Base-by-base conservation (phyloP, 257 asterid genomes). In the Forsythia viridissima region DNA sequence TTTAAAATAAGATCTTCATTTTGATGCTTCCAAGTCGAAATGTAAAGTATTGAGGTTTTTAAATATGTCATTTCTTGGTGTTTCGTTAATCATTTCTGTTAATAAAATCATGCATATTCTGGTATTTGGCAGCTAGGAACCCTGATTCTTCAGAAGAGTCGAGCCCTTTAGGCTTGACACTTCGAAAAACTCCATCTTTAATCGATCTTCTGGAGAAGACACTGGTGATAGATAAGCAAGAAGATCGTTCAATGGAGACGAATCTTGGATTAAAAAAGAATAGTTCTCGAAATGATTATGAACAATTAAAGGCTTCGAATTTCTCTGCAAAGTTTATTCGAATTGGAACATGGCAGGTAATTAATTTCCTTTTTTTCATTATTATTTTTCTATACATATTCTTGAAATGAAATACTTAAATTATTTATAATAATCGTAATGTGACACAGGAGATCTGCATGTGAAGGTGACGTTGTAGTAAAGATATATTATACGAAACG, bases 331-430 rank as follows among this genome's bases (percentile, higher is more conserved):
- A 4, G 3, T n/a, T 36, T 9, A 65, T 87, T 2, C 61, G 0
- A 24, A 81, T 89, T 3, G 93, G 93, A 20, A 5, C 2, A 3
- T 89, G 91, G 91, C 78, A 85, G 93, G 92, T 86, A 51, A 30
- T 1, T 30, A 30, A 30, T 30, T 41, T 12, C 0, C n/a, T 3
- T 12, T 48, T 48, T 48, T 55, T 55, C 24, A 18, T 55, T 18
- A n/a, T 24, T 10, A 10, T 7, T 2, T 2, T 39, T 39, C 3
- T 18, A 1, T 20, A 8, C 16, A 11, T 44, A 10, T 44, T 44
- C 16, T 44, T 69, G 73, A 11, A 21, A 7, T 20, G 1, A 11
- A 8, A 1, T 8, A 2, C 1, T 10, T 21, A 52, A 37, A 55
- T 40, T 38, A 70, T 16, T 39, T 48, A 48, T 13, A 13, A 13